A percentile compares a stretch with the other conserved stretches of the same genome.
These are phyloP conservation scores for Naganishia randhawae DNA, from an alignment of 768 basidiomycete genomes.

Conservation along the genomic window DNA sequence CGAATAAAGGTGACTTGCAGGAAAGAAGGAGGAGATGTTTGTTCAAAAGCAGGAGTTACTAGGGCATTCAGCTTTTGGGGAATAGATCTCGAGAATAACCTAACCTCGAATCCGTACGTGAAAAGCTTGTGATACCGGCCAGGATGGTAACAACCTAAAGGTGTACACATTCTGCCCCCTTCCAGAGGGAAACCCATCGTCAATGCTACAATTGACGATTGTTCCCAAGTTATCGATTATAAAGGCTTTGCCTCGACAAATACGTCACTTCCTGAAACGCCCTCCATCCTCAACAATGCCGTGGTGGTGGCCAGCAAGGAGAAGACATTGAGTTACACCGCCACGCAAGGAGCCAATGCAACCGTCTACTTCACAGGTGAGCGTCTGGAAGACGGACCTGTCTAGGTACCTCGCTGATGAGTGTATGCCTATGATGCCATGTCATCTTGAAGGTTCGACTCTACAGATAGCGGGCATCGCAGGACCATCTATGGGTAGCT, in stretches of 20 bases:
- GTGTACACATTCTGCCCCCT: background rate
- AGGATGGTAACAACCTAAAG: background rate
- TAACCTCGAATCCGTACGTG: background rate
- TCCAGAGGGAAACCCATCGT: background rate
- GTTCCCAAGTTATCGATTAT: slow-evolving; percentile 16
- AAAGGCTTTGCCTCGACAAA: slow-evolving; percentile 12
- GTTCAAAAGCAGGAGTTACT: background rate
- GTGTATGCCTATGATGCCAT: background rate
- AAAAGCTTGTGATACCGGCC: background rate
- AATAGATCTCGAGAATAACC: background rate
- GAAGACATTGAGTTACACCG: slow-evolving; percentile 21
- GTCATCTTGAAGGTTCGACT: background rate
- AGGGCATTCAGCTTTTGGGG: slow-evolving; percentile 3
- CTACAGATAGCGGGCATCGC: slow-evolving; percentile 1
- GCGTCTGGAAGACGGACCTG: background rate
- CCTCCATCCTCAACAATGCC: background rate
- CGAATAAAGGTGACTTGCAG: slow-evolving; percentile 1
- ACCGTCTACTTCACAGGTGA: slow-evolving; percentile 23
- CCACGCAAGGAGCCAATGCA: slow-evolving; percentile 12
- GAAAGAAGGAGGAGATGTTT: background rate
- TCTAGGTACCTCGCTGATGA: no score
- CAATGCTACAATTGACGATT: slow-evolving; percentile 25
- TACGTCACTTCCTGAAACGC: background rate
- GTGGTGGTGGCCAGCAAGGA: slow-evolving; percentile 7
- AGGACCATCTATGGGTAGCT: slow-evolving; percentile 9